Evolutionary conservation across 1,284 basidiomycete species (phyloP).

Genomic region (Erythrobasidium hasegawianum): DNA sequence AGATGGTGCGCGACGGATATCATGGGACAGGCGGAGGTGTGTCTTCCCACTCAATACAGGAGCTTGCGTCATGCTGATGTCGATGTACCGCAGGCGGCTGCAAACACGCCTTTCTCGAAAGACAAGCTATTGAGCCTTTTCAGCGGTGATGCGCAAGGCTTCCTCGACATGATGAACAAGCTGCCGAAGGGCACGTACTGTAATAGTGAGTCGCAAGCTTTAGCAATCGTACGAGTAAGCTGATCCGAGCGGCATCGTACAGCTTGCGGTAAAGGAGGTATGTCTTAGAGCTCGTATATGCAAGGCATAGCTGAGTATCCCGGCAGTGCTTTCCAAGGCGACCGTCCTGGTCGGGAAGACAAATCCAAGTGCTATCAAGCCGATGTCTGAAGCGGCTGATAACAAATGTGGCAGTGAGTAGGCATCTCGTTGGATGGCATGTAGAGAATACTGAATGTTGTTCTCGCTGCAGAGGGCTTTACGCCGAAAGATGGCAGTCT

Average conservation of each 20-base stretch:
- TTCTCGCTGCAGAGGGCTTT: neutral
- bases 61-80: too few relatives aligned
- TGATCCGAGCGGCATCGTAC: neutral
- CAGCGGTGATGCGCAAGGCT: neutral
- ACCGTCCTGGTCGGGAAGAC: neutral
- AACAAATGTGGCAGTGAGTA: constrained; percentile 2
- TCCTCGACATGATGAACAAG: constrained; percentile 14
- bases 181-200: constrained; percentile 6
- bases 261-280: constrained; percentile 12
- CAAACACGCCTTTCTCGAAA: constrained; percentile 6
- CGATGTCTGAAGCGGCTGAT: neutral
- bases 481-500: neutral
- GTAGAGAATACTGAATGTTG: too few relatives aligned
- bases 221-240: too few relatives aligned
- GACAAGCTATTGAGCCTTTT: constrained; percentile 1
- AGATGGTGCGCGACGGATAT: neutral
- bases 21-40: neutral
- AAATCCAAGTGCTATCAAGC: neutral
- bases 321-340: neutral
- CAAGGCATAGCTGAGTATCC: neutral
- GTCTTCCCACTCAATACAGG: too few relatives aligned
- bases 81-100: neutral
- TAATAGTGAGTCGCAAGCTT: neutral
- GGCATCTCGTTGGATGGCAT: too few relatives aligned
- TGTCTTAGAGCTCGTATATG: too few relatives aligned